Percentiles rank a stretch among this genome's conserved stretches.
phyloP scores from a whole-genome alignment of 2,329 filamentous ascomycete genomes.

The Sclerotinia trifoliorum region DNA sequence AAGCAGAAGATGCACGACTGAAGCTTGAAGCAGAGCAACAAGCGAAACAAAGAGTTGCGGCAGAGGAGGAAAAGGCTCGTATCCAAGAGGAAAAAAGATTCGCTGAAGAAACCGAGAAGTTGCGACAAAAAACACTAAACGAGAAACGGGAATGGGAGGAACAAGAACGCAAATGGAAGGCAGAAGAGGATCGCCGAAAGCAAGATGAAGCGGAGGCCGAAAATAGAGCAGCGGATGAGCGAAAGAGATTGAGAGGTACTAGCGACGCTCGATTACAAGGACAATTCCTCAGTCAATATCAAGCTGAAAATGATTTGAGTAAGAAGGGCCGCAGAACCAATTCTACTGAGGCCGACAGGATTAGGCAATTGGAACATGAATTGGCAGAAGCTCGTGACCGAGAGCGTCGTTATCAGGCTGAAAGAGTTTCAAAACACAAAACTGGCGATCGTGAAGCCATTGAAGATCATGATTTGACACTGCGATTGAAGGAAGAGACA shows the following conservation, averaged over 20 bases:
- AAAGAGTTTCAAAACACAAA: conserved; percentile 51
- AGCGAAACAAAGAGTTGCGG: conserved; percentile 45
- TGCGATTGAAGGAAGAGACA: conserved; percentile 35
- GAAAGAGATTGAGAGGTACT: conserved; percentile 55
- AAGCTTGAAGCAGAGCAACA: conserved; percentile 55
- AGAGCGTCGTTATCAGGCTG: conserved; percentile 61
- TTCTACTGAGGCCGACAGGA: conserved; percentile 61
- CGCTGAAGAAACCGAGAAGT: conserved; percentile 62
- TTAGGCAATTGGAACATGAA: conserved; percentile 76
- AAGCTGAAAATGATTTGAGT: conserved; percentile 60
- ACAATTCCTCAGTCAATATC: conserved; percentile 85
- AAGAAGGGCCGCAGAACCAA: conserved; percentile 41
- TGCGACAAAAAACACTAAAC: conserved; percentile 59
- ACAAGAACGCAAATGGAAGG: conserved; percentile 72
- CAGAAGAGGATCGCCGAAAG: conserved; percentile 69
- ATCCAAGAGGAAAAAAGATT: conserved; percentile 64
- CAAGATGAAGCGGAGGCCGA: conserved; percentile 73
- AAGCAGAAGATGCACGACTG: conserved; percentile 59
- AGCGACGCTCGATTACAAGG: conserved; percentile 72
- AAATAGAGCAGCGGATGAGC: conserved; percentile 64
- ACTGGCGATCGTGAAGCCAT: conserved; percentile 31
- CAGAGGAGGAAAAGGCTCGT: conserved; percentile 61
- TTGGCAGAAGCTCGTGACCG: conserved; percentile 66
- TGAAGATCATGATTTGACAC: conserved; percentile 37
- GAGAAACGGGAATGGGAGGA: conserved; percentile 76